Conservation (phyloP, 2,329 filamentous ascomycete genomes). For the Magnaporthiopsis incrustans region DNA sequence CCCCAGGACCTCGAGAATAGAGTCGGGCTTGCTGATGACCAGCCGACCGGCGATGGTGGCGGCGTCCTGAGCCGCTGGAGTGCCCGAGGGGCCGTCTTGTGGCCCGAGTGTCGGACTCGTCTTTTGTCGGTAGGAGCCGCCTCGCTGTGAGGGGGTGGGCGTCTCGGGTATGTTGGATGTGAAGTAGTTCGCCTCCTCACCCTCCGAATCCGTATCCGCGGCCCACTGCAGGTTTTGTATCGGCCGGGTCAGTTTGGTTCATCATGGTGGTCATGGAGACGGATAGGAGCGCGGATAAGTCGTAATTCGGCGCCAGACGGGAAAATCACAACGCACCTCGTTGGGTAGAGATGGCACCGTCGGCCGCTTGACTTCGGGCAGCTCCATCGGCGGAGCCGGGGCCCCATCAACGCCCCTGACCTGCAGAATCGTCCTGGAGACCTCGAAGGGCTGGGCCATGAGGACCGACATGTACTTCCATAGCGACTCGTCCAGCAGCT, state of each 20-base stretch:
- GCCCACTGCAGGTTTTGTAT: neutral
- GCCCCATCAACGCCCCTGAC: slow-evolving; percentile 51
- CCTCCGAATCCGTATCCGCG: slow-evolving; percentile 57
- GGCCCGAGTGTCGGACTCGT: slow-evolving; percentile 16
- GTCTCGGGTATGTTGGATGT: slow-evolving; percentile 55
- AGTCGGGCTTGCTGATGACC: slow-evolving; percentile 65
- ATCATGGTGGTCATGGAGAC: neutral
- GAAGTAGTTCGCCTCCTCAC: slow-evolving; percentile 79
- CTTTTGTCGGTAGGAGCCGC: slow-evolving; percentile 25
- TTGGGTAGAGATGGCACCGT: slow-evolving; percentile 2
- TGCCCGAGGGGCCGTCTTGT: neutral
- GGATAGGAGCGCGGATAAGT: neutral
- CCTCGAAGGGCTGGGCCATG: slow-evolving; percentile 92
- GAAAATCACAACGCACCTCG: slow-evolving; percentile 1
- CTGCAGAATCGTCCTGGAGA: slow-evolving; percentile 89
- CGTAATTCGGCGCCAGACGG: no score
- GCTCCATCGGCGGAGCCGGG: slow-evolving; percentile 17
- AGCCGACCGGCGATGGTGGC: slow-evolving; percentile 49
- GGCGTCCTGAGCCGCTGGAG: slow-evolving; percentile 19
- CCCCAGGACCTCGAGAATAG: slow-evolving; percentile 76
- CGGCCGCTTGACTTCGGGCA: slow-evolving; percentile 11
- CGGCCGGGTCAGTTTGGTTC: neutral
- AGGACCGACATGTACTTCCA: slow-evolving; percentile 89
- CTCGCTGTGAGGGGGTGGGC: slow-evolving; percentile 34
- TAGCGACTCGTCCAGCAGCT: slow-evolving; percentile 73